Conservation (phyloP, 2,329 filamentous ascomycete genomes). For the Neonectria ditissima region DNA sequence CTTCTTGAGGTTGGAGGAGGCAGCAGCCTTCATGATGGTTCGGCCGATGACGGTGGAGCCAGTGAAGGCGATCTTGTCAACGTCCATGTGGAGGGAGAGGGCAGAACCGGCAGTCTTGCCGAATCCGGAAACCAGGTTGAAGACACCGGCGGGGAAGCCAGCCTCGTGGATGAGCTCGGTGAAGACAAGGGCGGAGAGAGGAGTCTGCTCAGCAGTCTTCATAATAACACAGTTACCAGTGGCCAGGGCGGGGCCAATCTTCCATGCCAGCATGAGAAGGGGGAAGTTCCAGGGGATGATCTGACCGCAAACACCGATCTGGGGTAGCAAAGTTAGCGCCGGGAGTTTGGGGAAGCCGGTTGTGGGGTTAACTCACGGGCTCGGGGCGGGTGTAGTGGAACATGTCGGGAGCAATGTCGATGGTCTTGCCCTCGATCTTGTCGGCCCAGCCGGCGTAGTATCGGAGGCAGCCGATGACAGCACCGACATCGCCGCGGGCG, state of each 20-base stretch:
- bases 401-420: constrained; percentile 81
- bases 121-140: constrained; percentile 83
- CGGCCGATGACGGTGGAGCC: constrained; percentile 80
- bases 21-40: constrained; percentile 83
- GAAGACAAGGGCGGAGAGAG: constrained; percentile 75
- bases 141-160: constrained; percentile 81
- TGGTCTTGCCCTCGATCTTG: constrained; percentile 90
- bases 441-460: constrained; percentile 87
- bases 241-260: constrained; percentile 80
- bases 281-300: constrained; percentile 94
- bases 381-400: constrained; percentile 86
- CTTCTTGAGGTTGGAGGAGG: constrained; percentile 83
- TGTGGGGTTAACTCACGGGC: constrained; percentile 63
- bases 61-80: constrained; percentile 88
- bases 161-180: constrained; percentile 77
- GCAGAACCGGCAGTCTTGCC: constrained; percentile 83
- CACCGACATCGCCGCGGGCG: constrained; percentile 79
- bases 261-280: constrained; percentile 84
- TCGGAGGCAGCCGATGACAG: constrained; percentile 77
- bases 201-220: constrained; percentile 83
- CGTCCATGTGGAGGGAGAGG: constrained; percentile 79
- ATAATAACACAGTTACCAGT: constrained; percentile 79
- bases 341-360: not conserved
- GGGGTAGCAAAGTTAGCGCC: constrained; percentile 26
- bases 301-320: constrained; percentile 82